A percentile compares a stretch with the other conserved stretches of the same genome.
Conservation (phyloP, 768 basidiomycete species). For the Hypholoma sublateritium region DNA sequence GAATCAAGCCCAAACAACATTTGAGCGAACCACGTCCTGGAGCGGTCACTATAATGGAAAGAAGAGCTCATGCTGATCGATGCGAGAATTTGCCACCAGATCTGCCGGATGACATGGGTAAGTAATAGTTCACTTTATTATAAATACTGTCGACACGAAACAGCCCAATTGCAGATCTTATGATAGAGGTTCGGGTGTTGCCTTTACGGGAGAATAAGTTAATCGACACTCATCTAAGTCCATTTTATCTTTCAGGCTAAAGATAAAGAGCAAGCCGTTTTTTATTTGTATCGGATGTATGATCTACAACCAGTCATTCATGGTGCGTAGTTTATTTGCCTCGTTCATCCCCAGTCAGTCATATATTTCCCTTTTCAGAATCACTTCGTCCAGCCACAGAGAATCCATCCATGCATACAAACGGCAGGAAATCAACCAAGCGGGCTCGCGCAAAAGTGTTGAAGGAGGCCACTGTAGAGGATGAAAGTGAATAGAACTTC, state of each 20-base stretch:
- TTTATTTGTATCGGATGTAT: slow-evolving; percentile 82
- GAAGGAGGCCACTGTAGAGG: slow-evolving; percentile 2
- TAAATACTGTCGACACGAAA: slow-evolving; percentile 5
- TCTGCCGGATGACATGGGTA: slow-evolving; percentile 68
- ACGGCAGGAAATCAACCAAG: slow-evolving; percentile 44
- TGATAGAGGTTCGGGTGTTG: slow-evolving; percentile 63
- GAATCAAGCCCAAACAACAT: slow-evolving; percentile 91
- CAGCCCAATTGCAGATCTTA: slow-evolving; percentile 54
- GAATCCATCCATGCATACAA: slow-evolving; percentile 42
- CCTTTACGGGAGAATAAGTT: not conserved
- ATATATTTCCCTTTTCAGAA: slow-evolving; percentile 23
- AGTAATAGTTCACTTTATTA: slow-evolving; percentile 15
- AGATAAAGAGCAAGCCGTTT: slow-evolving; percentile 92
- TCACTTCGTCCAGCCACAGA: slow-evolving; percentile 43
- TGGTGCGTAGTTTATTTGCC: slow-evolving; percentile 33
- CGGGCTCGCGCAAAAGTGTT: slow-evolving; percentile 18
- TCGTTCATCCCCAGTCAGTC: not conserved
- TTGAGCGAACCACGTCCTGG: slow-evolving; percentile 88
- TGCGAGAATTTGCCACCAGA: slow-evolving; percentile 66
- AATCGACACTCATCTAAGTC: slow-evolving; percentile 5
- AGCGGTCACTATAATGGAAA: slow-evolving; percentile 80
- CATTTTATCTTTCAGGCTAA: slow-evolving; percentile 50
- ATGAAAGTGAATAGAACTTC: not conserved
- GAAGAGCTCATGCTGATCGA: slow-evolving; percentile 84
- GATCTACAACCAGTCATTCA: slow-evolving; percentile 62